Conservation (phyloP, 495 filamentous ascomycete species). For the Choiromyces venosus region DNA sequence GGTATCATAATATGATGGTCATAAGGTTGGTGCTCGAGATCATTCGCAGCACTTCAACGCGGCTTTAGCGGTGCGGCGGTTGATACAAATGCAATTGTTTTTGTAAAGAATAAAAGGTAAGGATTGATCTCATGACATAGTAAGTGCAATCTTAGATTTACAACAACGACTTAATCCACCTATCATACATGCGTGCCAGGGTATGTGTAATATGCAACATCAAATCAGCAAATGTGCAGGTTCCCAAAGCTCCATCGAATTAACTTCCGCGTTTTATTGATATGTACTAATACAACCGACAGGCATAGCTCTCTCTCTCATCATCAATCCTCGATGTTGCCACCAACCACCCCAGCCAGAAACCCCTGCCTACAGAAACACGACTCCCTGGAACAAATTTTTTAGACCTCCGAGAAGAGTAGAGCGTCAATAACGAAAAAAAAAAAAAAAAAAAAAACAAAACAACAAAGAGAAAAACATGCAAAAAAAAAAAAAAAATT, state of each 20-base stretch:
- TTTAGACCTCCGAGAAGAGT: background rate
- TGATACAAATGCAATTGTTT: background rate
- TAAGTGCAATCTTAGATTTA: background rate
- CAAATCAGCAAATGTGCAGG: background rate
- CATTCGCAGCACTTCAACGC: too few species aligned
- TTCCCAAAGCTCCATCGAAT: background rate
- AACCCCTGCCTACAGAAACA: background rate
- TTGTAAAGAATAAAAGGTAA: background rate
- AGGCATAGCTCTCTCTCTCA: background rate
- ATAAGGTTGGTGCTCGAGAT: too few species aligned
- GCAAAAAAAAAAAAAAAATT: slow-evolving; percentile 11
- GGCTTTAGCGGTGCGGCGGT: too few species aligned
- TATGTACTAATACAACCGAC: background rate
- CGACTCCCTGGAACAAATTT: background rate
- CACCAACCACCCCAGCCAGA: background rate
- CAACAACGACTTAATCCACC: background rate
- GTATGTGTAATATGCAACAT: background rate
- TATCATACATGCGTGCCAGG: background rate
- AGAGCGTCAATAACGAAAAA: slow-evolving; percentile 8
- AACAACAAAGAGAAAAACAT: slow-evolving; percentile 20
- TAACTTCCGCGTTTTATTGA: background rate
- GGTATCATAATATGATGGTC: too few species aligned
- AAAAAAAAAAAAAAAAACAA: slow-evolving; percentile 11
- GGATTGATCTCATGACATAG: background rate
- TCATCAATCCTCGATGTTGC: background rate